phyloP scores from a whole-genome alignment of 345 rosid species.

The Lagerstroemia speciosa region DNA sequence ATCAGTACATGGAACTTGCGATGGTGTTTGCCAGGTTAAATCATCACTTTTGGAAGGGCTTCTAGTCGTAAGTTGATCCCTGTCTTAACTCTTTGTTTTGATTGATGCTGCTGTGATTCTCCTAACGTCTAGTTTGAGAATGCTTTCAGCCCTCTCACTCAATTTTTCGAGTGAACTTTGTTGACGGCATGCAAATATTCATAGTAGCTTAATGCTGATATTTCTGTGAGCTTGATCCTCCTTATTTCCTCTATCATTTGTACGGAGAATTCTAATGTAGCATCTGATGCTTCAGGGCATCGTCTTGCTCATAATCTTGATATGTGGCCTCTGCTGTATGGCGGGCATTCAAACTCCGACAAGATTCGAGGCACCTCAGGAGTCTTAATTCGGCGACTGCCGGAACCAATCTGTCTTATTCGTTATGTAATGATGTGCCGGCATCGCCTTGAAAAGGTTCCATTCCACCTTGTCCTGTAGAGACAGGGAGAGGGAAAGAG shows the following conservation, averaged over 20 bases:
- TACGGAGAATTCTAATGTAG: background rate
- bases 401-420: background rate
- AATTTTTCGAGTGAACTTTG: background rate
- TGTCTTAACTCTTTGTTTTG: background rate
- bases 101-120: background rate
- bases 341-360: slow-evolving; percentile 94
- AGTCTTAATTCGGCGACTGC: slow-evolving; percentile 31
- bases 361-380: slow-evolving; percentile 93
- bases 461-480: background rate
- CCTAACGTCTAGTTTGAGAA: background rate
- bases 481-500: background rate
- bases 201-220: no score
- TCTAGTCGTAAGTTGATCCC: slow-evolving; percentile 53
- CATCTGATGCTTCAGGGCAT: slow-evolving; percentile 55
- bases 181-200: background rate
- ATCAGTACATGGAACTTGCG: slow-evolving; percentile 38
- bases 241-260: no score
- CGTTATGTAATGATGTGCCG: background rate
- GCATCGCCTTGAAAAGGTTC: background rate
- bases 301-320: slow-evolving; percentile 73
- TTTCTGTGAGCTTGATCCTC: no score
- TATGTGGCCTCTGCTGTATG: slow-evolving; percentile 96
- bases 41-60: slow-evolving; percentile 87
- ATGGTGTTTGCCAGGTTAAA: slow-evolving; percentile 82
- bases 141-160: background rate